Evolutionary conservation across 495 filamentous ascomycete species (phyloP), one percentile per base, ranked within the genome.

Genomic region (Xylaria acuta): DNA sequence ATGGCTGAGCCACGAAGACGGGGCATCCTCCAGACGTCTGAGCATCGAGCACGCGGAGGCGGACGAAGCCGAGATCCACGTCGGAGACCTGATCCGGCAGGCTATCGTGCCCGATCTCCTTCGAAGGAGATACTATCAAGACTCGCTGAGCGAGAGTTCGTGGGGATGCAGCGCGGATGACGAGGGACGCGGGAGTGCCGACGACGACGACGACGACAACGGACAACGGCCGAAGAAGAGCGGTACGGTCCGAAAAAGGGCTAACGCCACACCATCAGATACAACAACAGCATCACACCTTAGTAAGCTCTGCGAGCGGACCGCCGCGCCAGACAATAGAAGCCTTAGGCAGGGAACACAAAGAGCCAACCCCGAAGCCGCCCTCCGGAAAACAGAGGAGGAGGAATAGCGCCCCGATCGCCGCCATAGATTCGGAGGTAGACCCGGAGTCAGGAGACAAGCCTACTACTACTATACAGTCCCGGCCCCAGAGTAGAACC

Each of bases 91-190:
- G n/a, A n/a, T n/a, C n/a, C n/a, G n/a, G n/a, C n/a, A n/a, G n/a
- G n/a, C n/a, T n/a, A n/a, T n/a, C n/a, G n/a, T n/a, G n/a, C n/a
- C n/a, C n/a, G n/a, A n/a, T n/a, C n/a, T n/a, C n/a, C n/a, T n/a
- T n/a, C n/a, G n/a, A n/a, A n/a, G n/a, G n/a, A n/a, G n/a, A n/a
- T n/a, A n/a, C n/a, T n/a, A n/a, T n/a, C n/a, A n/a, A n/a, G n/a
- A n/a, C n/a, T n/a, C n/a, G n/a, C n/a, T n/a, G n/a, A 51, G 43
- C 43, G 63, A 66, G 20, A 11, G 14, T 1, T 49, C 27, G 27
- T 74, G 73, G 47, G n/a, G 72, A 47, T 49, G 7, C 8, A 51
- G 43, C 63, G 9, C 22, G 22, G 63, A 49, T 11, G 63, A 66
- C 12, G 63, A 51, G 16, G 16, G 18, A 43, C 1, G 20, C n/a